Conservation (phyloP, 148 eudicot species). For the Diospyros lotus region DNA sequence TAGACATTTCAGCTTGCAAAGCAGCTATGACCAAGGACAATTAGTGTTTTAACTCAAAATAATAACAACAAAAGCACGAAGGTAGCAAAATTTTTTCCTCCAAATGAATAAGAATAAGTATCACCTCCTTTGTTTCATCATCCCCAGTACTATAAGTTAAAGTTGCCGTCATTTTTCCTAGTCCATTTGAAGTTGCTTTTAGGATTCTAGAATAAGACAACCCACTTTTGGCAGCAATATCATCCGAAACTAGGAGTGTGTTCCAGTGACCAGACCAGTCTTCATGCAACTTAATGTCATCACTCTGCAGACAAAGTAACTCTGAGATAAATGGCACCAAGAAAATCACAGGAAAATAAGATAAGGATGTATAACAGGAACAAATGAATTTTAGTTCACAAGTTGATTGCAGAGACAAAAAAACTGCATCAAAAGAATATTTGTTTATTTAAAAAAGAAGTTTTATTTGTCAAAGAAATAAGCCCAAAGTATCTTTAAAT, state of each 20-base stretch:
- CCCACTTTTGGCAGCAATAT: slow-evolving; percentile 37
- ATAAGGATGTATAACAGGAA: background rate
- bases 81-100: too few relatives aligned
- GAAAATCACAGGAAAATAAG: background rate
- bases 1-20: slow-evolving; percentile 3
- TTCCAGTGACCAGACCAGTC: slow-evolving; percentile 62
- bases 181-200: slow-evolving; percentile 53
- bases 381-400: background rate
- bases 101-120: slow-evolving; percentile 1
- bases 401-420: background rate
- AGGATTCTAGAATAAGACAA: slow-evolving; percentile 49
- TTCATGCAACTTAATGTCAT: slow-evolving; percentile 57
- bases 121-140: slow-evolving; percentile 53
- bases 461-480: background rate
- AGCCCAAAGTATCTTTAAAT: too few relatives aligned
- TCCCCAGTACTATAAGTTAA: slow-evolving; percentile 49
- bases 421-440: background rate
- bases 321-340: background rate
- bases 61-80: background rate
- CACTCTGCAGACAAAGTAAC: slow-evolving; percentile 44
- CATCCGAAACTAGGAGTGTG: slow-evolving; percentile 46
- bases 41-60: background rate
- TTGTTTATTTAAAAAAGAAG: background rate
- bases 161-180: slow-evolving; percentile 75
- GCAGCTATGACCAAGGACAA: slow-evolving; percentile 1